phyloP scores from a whole-genome alignment of 1,284 basidiomycete species.

The Rhodotorula sp. region DNA sequence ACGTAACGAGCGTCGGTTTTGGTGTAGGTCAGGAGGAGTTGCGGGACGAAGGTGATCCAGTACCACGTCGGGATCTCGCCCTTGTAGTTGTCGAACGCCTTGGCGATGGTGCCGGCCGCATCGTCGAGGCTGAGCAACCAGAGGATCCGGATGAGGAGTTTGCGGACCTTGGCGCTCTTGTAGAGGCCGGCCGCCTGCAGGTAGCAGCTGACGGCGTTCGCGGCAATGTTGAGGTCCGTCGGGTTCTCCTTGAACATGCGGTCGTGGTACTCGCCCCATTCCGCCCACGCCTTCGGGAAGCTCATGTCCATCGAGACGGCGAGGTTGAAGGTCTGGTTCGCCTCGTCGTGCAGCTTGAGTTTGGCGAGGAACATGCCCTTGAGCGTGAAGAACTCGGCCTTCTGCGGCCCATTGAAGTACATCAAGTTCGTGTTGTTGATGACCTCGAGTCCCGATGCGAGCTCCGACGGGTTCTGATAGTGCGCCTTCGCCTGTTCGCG shows the following conservation, averaged over 20 bases:
- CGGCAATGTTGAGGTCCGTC: slow-evolving; percentile 68
- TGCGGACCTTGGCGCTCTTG: slow-evolving; percentile 91
- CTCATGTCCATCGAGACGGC: slow-evolving; percentile 95
- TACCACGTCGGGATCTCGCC: slow-evolving; percentile 98
- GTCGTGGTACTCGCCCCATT: slow-evolving; percentile 96
- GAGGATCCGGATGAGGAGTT: slow-evolving; percentile 84
- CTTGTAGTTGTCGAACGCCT: slow-evolving; percentile 93
- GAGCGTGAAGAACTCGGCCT: slow-evolving; percentile 98
- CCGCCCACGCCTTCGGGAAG: slow-evolving; percentile 96
- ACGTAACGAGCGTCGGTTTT: slow-evolving; percentile 93
- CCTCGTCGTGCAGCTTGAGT: slow-evolving; percentile 82
- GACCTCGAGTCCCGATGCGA: slow-evolving; percentile 90
- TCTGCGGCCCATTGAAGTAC: slow-evolving; percentile 93
- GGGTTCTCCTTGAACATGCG: slow-evolving; percentile 79
- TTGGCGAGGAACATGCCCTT: slow-evolving; percentile 99
- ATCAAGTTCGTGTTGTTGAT: slow-evolving; percentile 99
- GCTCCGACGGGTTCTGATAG: slow-evolving; percentile 91
- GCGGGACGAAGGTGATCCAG: slow-evolving; percentile 97
- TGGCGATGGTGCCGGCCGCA: slow-evolving; percentile 67
- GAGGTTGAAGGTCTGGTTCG: slow-evolving; percentile 87
- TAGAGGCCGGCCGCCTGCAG: slow-evolving; percentile 95
- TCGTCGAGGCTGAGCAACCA: slow-evolving; percentile 98
- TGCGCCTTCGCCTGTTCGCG: slow-evolving; percentile 99
- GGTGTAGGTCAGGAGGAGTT: slow-evolving; percentile 86
- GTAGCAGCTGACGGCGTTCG: slow-evolving; percentile 94